Conservation (phyloP, 805 yeast species). For the Cyberlindnera xishuangbannaensis region DNA sequence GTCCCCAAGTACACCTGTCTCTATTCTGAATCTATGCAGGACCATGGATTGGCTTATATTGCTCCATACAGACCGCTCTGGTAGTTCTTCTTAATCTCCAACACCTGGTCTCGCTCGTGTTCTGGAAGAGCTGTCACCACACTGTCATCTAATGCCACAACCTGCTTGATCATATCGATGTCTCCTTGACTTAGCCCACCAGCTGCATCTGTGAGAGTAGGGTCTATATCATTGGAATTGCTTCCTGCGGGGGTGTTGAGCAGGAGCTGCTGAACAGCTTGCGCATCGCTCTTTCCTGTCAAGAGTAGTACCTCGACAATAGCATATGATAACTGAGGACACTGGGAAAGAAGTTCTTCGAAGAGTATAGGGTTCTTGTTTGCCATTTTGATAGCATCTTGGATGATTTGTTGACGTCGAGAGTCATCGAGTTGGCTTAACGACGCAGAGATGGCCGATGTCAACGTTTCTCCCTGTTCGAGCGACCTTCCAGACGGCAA, state of each 20-base stretch:
- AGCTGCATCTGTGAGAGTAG: slow-evolving; percentile 5
- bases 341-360: slow-evolving; percentile 52
- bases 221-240: slow-evolving; percentile 1
- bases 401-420: slow-evolving; percentile 42
- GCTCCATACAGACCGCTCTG: slow-evolving; percentile 27
- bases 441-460: slow-evolving; percentile 39
- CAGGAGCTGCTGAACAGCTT: slow-evolving; percentile 34
- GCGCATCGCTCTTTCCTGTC: slow-evolving; percentile 8
- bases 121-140: slow-evolving; percentile 45
- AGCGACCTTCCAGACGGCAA: slow-evolving; percentile 51
- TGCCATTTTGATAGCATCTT: slow-evolving; percentile 57
- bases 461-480: slow-evolving; percentile 23
- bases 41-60: too few species aligned
- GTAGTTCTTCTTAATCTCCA: slow-evolving; percentile 25
- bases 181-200: slow-evolving; percentile 31
- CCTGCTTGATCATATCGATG: slow-evolving; percentile 43
- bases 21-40: too few species aligned
- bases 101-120: slow-evolving; percentile 35
- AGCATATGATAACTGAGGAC: slow-evolving; percentile 82
- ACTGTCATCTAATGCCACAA: slow-evolving; percentile 44
- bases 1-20: too few species aligned
- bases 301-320: slow-evolving; percentile 64
- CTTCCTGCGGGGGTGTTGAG: slow-evolving; percentile 8
- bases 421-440: slow-evolving; percentile 41
- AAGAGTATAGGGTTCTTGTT: slow-evolving; percentile 51